A percentile compares a stretch with the other conserved stretches of the same genome.
These are phyloP conservation scores for Leccinum holopus DNA, from an alignment of 1,284 basidiomycete species.

Conservation along the genomic window DNA sequence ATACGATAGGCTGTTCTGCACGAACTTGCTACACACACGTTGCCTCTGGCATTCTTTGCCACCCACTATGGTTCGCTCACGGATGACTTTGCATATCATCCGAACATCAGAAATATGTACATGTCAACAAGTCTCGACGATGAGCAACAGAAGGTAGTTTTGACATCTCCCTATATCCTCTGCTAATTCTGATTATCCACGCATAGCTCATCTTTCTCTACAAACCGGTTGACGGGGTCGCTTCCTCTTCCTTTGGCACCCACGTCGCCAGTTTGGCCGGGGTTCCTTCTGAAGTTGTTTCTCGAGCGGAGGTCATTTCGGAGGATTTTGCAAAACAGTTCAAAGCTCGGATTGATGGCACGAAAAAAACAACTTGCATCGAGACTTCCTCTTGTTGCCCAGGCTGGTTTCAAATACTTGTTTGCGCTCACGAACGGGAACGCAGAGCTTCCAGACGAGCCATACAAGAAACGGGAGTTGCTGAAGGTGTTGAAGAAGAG, in stretches of 20 bases:
- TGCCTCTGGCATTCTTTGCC: constrained; percentile 83
- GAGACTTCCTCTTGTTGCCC: constrained; percentile 71
- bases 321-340: constrained; percentile 86
- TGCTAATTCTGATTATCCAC: neutral
- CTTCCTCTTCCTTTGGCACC: constrained; percentile 90
- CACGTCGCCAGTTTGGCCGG: constrained; percentile 88
- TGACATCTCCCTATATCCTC: neutral
- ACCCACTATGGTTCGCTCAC: constrained; percentile 88
- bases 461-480: constrained; percentile 51
- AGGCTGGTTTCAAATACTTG: constrained; percentile 86
- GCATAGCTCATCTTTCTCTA: constrained; percentile 85
- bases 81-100: constrained; percentile 87
- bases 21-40: constrained; percentile 85
- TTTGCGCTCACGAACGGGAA: constrained; percentile 56
- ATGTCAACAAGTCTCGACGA: constrained; percentile 94
- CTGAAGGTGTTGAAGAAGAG: constrained; percentile 51
- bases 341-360: constrained; percentile 68
- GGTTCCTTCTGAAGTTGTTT: constrained; percentile 77
- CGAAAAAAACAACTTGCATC: constrained; percentile 54
- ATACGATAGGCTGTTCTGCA: constrained; percentile 78
- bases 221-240: constrained; percentile 87
- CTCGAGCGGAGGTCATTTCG: constrained; percentile 84
- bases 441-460: constrained; percentile 50
- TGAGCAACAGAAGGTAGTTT: constrained; percentile 73
- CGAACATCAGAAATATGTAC: constrained; percentile 90